Evolutionary conservation across 495 filamentous ascomycete genomes (phyloP).

Genomic region (Antarctomyces pellizariae): DNA sequence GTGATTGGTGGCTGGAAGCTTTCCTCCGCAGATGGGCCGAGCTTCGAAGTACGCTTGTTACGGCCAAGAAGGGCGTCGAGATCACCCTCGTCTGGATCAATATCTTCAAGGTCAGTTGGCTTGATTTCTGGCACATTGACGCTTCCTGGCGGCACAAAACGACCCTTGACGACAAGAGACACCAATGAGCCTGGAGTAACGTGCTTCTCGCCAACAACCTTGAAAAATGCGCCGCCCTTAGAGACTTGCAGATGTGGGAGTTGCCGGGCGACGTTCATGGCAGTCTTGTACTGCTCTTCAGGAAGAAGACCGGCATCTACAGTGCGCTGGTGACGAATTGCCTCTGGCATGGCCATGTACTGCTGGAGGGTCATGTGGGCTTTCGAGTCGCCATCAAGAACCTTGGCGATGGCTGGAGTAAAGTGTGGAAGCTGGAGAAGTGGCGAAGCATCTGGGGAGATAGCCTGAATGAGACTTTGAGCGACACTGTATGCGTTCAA

Average conservation of each 20-base stretch:
- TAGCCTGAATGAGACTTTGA: conserved; percentile 74
- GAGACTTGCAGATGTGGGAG: conserved; percentile 66
- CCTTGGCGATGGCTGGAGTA: conserved; percentile 46
- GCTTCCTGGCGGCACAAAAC: conserved; percentile 72
- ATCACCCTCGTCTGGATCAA: conserved; percentile 85
- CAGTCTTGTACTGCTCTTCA: conserved; percentile 51
- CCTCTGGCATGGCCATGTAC: conserved; percentile 65
- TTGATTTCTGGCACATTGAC: conserved; percentile 46
- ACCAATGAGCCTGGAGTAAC: conserved; percentile 87
- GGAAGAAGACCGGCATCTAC: conserved; percentile 48
- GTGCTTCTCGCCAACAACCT: conserved; percentile 81
- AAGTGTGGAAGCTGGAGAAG: conserved; percentile 85
- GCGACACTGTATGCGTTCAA: conserved; percentile 59
- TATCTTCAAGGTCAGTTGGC: conserved; percentile 60
- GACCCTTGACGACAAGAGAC: conserved; percentile 84
- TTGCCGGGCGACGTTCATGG: conserved; percentile 52
- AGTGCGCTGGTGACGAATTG: conserved; percentile 41
- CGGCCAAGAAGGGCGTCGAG: conserved; percentile 68
- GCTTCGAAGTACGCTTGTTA: conserved; percentile 38
- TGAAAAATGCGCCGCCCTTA: conserved; percentile 95
- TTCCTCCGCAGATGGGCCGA: conserved; percentile 18
- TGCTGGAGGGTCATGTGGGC: conserved; percentile 57
- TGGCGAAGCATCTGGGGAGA: conserved; percentile 60
- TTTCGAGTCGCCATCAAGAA: conserved; percentile 53
- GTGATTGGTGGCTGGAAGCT: conserved; percentile 57